Evolutionary conservation across 306 rosid genomes (phyloP), one percentile per base, ranked within the genome.

Genomic region (Geum urbanum): DNA sequence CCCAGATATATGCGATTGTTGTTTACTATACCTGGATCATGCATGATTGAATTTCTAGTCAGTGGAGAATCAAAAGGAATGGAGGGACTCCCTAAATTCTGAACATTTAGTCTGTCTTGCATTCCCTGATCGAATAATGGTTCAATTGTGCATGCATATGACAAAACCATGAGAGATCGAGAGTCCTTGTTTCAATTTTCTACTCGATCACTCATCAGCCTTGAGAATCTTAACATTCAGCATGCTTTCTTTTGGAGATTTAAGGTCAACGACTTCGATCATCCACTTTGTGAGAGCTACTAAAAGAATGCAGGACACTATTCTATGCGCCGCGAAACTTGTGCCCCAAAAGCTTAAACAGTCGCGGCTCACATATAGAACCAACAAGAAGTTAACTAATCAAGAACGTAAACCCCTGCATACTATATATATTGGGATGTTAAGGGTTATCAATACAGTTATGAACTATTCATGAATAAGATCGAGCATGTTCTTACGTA

Each of bases 21-120:
- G 64, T 59, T 59, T 59, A 44, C 37, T 59, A 59, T 59, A n/a
- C n/a, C n/a, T n/a, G 64, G 45, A 59, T 59, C 11, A 79, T 84
- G 82, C 11, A 79, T 84, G 82, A 78, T 83, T 88, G 83, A 83
- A 81, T 77, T 74, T 43, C 12, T 70, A 63, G 75, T 44, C 72
- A 70, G 72, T 77, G 81, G 79, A 78, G 70, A 81, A 82, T 85
- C 78, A 76, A 77, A 80, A 61, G 62, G 79, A 80, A 82, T 81
- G 71, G 85, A 81, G 64, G 32, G 82, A 78, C 79, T 72, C 37
- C 37, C 60, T 50, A 59, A 59, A 15, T 79, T 50, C 75, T 53
- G 71, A 69, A 53, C 51, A 72, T 53, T 74, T 70, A 81, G 82
- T 80, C 63, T 80, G 90, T 79, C 63, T 47, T 77, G 64, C 56